phyloP scores from a whole-genome alignment of 257 asterid genomes.

The Solanum pimpinellifolium region DNA sequence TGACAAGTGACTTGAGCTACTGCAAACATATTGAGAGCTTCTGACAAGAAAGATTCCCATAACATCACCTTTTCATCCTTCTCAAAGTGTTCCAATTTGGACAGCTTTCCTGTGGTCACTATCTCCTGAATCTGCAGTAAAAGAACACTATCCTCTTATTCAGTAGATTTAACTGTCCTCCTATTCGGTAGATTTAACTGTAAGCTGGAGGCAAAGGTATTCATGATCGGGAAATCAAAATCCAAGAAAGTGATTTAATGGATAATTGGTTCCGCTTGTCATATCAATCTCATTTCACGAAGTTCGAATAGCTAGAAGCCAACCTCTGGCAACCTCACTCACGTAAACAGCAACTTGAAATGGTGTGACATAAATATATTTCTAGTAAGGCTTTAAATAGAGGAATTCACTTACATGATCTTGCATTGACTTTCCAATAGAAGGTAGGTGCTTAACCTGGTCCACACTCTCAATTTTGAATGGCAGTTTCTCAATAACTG shows the following conservation, averaged over 20 bases:
- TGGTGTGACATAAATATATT: background rate
- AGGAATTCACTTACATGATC: slow-evolving; percentile 60
- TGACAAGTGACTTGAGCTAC: background rate
- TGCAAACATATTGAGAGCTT: background rate
- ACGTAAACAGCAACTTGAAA: background rate
- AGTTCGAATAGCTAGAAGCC: background rate
- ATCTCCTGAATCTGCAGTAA: slow-evolving; percentile 89
- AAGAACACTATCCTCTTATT: background rate
- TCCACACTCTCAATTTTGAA: slow-evolving; percentile 71
- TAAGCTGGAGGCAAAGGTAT: background rate
- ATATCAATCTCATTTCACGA: background rate
- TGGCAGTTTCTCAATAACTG: slow-evolving; percentile 87
- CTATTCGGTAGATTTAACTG: background rate
- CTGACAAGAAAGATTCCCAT: background rate
- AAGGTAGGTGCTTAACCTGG: slow-evolving; percentile 77
- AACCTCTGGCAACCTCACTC: background rate
- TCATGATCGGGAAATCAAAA: background rate
- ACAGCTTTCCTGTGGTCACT: slow-evolving; percentile 80
- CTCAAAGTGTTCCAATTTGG: slow-evolving; percentile 92
- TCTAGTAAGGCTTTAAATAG: background rate
- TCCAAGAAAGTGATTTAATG: background rate
- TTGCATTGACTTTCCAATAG: slow-evolving; percentile 83
- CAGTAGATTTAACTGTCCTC: background rate
- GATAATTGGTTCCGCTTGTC: background rate
- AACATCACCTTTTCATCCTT: slow-evolving; percentile 76